These are phyloP conservation scores for Erucastrum elatum DNA, from an alignment of 345 rosid species.

Conservation along the genomic window DNA sequence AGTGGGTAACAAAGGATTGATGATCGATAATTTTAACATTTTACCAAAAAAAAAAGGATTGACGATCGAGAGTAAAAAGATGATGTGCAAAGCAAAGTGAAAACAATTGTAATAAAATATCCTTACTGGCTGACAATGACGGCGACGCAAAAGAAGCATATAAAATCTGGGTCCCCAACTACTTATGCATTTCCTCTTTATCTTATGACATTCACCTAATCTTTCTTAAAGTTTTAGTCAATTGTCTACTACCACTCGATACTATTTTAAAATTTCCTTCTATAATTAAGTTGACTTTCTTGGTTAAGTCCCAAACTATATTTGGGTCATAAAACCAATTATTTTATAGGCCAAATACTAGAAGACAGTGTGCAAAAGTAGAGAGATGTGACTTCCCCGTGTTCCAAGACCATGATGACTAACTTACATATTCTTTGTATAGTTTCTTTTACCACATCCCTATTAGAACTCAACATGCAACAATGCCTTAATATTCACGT, in stretches of 20 bases:
- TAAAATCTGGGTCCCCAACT: slow-evolving; percentile 25
- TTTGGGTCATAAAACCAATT: slow-evolving; percentile 4
- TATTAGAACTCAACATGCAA: no score
- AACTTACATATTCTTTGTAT: not conserved
- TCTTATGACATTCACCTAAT: slow-evolving; percentile 35
- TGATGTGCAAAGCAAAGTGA: slow-evolving; percentile 18
- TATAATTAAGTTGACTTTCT: slow-evolving; percentile 28
- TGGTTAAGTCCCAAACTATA: not conserved
- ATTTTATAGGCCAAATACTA: not conserved
- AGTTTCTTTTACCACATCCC: no score
- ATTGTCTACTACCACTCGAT: slow-evolving; percentile 30
- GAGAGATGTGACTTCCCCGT: slow-evolving; percentile 9
- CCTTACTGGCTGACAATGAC: slow-evolving; percentile 25
- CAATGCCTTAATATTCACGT: no score
- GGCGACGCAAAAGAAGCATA: slow-evolving; percentile 24
- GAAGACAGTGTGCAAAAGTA: slow-evolving; percentile 3
- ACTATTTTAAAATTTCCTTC: not conserved
- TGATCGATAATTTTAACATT: no score
- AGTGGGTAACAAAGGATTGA: no score
- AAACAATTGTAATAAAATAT: not conserved
- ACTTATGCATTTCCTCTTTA: slow-evolving; percentile 27
- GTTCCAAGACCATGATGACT: not conserved
- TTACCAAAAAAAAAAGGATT: no score
- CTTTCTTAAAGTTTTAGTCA: slow-evolving; percentile 25
- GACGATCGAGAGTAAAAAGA: not conserved